Conservation (phyloP, 495 filamentous ascomycete genomes). For the Cairneyella variabilis region DNA sequence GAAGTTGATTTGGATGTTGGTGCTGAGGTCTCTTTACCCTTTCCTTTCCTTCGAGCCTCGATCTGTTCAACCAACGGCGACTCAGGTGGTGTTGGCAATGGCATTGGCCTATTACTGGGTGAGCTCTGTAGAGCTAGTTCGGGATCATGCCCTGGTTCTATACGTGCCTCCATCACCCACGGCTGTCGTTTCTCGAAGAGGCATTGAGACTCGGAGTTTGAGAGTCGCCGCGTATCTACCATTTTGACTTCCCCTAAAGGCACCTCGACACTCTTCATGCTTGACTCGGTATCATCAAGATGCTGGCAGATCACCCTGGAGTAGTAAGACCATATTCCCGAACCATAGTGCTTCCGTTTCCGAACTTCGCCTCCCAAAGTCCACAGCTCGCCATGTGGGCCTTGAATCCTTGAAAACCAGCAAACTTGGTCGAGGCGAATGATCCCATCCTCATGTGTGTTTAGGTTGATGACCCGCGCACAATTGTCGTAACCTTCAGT, state of each 20-base stretch:
- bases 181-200: constrained; percentile 10
- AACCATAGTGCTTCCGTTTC: constrained; percentile 5
- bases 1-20: too few species aligned
- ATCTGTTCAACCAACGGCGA: too few species aligned
- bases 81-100: too few species aligned
- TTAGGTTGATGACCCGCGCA: constrained; percentile 29
- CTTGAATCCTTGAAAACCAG: constrained; percentile 29
- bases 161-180: too few species aligned
- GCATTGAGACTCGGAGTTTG: background rate
- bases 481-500: constrained; percentile 5
- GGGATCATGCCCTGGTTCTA: too few species aligned
- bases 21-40: too few species aligned
- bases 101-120: too few species aligned
- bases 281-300: background rate
- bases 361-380: constrained; percentile 29
- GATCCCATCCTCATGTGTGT: constrained; percentile 16
- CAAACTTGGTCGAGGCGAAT: constrained; percentile 26
- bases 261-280: background rate
- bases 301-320: constrained; percentile 17
- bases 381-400: constrained; percentile 24
- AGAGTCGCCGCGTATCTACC: constrained; percentile 2
- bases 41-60: too few species aligned
- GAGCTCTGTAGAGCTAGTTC: too few species aligned
- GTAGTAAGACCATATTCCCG: constrained; percentile 2
- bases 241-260: constrained; percentile 2